Evolutionary conservation across 2,329 filamentous ascomycete species (phyloP).

Genomic region (Cladosporium sp.): DNA sequence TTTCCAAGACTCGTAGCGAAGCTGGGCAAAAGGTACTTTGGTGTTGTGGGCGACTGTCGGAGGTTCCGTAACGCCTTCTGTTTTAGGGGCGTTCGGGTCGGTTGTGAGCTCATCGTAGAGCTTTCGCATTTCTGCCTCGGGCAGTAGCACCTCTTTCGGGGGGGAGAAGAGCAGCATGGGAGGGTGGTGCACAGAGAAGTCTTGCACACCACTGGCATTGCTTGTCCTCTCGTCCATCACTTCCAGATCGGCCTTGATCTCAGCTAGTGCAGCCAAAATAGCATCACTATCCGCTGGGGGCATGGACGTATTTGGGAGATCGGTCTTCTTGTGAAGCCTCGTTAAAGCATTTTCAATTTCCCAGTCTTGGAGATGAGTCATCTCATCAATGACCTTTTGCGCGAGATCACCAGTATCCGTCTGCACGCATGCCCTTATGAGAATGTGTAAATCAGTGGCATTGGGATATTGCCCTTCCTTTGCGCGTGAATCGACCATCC

Average conservation of each 20-base stretch:
- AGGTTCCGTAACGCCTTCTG: neutral
- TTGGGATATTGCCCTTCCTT: conserved; percentile 16
- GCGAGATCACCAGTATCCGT: conserved; percentile 20
- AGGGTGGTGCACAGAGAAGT: conserved; percentile 33
- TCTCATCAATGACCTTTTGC: conserved; percentile 15
- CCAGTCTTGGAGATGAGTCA: conserved; percentile 1
- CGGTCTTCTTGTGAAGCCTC: neutral
- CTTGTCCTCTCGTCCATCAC: conserved; percentile 21
- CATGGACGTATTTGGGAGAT: neutral
- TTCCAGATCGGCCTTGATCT: conserved; percentile 22
- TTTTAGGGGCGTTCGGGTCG: conserved; percentile 28
- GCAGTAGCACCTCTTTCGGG: conserved; percentile 15
- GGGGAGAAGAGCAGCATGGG: conserved; percentile 33
- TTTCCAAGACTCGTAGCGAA: conserved; percentile 49
- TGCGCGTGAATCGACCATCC: conserved; percentile 21
- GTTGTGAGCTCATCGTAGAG: conserved; percentile 44
- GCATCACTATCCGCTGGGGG: neutral
- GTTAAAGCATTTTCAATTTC: neutral
- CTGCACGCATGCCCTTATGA: conserved; percentile 24
- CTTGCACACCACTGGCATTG: conserved; percentile 22
- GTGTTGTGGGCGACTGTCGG: neutral
- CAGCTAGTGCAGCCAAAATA: conserved; percentile 15
- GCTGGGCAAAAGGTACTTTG: conserved; percentile 36
- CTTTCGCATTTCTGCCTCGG: conserved; percentile 29
- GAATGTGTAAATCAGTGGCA: conserved; percentile 23